These are phyloP conservation scores for Salmacisia buchloeana DNA, from an alignment of 1,284 basidiomycete species.

Conservation along the genomic window DNA sequence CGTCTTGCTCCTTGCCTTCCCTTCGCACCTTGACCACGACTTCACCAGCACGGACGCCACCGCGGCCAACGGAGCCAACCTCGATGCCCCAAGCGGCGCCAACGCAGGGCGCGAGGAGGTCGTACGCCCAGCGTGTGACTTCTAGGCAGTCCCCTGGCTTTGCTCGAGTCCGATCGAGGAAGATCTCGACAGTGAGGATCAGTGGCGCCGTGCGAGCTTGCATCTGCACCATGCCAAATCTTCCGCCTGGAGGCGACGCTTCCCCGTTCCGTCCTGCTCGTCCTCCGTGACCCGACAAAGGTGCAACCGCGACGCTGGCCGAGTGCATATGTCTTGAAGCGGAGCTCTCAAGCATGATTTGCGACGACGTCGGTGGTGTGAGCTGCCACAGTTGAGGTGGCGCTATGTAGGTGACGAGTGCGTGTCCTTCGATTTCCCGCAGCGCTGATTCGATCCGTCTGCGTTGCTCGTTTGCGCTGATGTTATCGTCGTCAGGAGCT, in stretches of 20 bases:
- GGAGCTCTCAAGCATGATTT: not conserved
- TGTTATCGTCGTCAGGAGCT: conserved; percentile 35
- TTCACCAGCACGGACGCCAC: conserved; percentile 39
- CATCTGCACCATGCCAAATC: conserved; percentile 31
- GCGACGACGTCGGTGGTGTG: conserved; percentile 37
- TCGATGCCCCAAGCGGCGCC: conserved; percentile 32
- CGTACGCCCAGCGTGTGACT: conserved; percentile 43
- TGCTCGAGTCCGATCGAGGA: conserved; percentile 26
- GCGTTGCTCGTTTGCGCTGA: conserved; percentile 27
- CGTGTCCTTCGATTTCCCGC: conserved; percentile 32
- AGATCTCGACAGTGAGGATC: conserved; percentile 35
- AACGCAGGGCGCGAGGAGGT: conserved; percentile 34
- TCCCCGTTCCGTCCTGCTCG: not conserved
- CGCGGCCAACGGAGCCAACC: conserved; percentile 40
- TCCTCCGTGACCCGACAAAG: not conserved
- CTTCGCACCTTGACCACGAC: conserved; percentile 37
- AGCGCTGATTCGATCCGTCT: not conserved
- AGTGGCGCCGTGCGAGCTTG: conserved; percentile 23
- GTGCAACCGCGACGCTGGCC: not conserved
- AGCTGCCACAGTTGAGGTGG: conserved; percentile 46
- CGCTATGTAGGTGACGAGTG: conserved; percentile 31
- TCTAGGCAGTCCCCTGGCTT: conserved; percentile 35
- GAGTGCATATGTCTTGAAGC: not conserved
- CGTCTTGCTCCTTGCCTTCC: conserved; percentile 31
- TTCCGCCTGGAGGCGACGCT: conserved; percentile 15